These are phyloP conservation scores for Heterobasidion parviporum DNA, from an alignment of 1,284 basidiomycete species.

Conservation along the genomic window DNA sequence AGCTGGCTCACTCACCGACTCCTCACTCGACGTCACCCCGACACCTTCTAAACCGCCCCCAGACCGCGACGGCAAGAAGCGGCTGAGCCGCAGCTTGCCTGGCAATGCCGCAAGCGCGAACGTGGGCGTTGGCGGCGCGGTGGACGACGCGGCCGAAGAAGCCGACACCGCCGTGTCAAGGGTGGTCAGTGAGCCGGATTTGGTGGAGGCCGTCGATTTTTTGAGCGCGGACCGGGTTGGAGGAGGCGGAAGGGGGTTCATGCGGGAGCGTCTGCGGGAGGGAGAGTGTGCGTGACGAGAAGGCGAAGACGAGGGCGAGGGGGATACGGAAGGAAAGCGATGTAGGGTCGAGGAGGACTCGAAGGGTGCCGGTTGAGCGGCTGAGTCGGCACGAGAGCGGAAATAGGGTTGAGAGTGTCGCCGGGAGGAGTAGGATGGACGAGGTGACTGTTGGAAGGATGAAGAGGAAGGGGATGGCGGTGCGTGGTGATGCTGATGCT, in stretches of 20 bases:
- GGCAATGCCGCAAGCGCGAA: not conserved
- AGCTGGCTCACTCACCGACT: not conserved
- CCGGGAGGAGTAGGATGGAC: conserved; percentile 8
- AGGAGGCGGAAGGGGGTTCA: conserved; percentile 33
- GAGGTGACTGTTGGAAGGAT: conserved; percentile 7
- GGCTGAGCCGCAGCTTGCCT: not conserved
- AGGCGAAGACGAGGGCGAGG: not conserved
- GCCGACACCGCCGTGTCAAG: conserved; percentile 19
- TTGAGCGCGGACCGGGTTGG: conserved; percentile 59
- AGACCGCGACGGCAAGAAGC: not conserved
- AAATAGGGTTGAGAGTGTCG: conserved; percentile 6
- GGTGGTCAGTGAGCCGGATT: conserved; percentile 24
- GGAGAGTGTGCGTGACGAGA: conserved; percentile 3
- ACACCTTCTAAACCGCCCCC: not conserved
- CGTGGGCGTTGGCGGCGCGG: conserved; percentile 23
- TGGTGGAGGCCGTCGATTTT: conserved; percentile 32
- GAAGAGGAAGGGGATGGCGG: conserved; percentile 11
- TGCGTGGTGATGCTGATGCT: conserved; percentile 6
- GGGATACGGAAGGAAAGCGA: not conserved
- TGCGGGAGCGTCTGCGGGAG: conserved; percentile 15
- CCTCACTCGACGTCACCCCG: not conserved
- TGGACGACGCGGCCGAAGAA: conserved; percentile 30
- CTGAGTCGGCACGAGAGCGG: not conserved
- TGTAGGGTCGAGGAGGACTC: not conserved
- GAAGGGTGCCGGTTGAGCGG: not conserved